Conservation (phyloP, 805 yeast species). For the Blastobotrys americana region DNA sequence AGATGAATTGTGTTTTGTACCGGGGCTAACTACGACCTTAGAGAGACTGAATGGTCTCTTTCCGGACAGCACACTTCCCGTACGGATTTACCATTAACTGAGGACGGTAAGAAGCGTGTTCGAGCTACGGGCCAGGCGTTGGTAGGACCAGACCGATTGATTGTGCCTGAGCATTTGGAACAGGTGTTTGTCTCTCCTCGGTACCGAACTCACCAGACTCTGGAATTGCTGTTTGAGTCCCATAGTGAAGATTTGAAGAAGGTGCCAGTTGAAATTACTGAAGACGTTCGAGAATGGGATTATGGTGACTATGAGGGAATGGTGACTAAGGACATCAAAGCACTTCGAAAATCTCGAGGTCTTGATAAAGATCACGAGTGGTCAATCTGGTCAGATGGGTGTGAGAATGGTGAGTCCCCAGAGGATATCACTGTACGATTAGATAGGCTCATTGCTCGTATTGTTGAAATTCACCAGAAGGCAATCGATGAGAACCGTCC, state of each 20-base stretch:
- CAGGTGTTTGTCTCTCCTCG: conserved; percentile 77
- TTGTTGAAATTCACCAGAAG: conserved; percentile 41
- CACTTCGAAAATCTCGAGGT: conserved; percentile 53
- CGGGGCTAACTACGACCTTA: conserved; percentile 7
- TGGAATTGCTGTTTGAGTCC: conserved; percentile 48
- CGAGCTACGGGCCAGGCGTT: conserved; percentile 61
- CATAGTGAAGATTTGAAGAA: conserved; percentile 28
- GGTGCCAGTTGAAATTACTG: conserved; percentile 28
- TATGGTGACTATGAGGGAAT: conserved; percentile 94
- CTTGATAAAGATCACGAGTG: conserved; percentile 44
- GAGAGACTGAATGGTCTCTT: conserved; percentile 93
- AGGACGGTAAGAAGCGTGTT: conserved; percentile 72
- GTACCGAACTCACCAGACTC: conserved; percentile 67
- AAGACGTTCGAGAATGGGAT: conserved; percentile 88
- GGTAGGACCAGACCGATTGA: conserved; percentile 51
- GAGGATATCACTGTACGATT: conserved; percentile 61
- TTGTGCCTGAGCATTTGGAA: conserved; percentile 57
- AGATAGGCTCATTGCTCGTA: conserved; percentile 59
- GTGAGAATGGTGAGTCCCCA: conserved; percentile 80
- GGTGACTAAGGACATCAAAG: conserved; percentile 57
- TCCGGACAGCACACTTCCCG: conserved; percentile 85
- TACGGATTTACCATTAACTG: conserved; percentile 76
- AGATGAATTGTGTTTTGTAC: background rate
- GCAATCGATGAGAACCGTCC: conserved; percentile 33
- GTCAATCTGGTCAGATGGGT: conserved; percentile 89